Conservation (phyloP, 2,329 filamentous ascomycete species). For the Beauveria rudraprayagi region DNA sequence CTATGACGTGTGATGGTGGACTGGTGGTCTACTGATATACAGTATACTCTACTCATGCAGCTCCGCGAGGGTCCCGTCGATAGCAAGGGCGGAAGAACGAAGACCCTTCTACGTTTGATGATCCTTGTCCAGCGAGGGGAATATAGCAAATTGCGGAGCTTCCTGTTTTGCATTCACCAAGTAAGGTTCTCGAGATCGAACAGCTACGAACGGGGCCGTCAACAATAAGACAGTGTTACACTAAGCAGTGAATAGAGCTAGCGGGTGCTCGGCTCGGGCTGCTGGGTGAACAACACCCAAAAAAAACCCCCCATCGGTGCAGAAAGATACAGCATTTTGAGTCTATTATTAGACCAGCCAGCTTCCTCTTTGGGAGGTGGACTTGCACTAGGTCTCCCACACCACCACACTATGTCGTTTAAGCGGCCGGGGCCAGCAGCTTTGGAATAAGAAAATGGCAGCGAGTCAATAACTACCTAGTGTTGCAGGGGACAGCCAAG, state of each 20-base stretch:
- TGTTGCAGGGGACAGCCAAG: background rate
- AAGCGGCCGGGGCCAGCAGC: constrained; percentile 1
- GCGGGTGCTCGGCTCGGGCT: constrained; percentile 5
- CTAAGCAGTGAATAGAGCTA: background rate
- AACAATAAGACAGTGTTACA: background rate
- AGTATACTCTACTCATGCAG: background rate
- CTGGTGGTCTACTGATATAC: background rate
- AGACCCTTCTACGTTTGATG: background rate
- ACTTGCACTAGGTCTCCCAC: constrained; percentile 11
- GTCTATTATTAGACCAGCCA: constrained; percentile 11
- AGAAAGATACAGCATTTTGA: background rate
- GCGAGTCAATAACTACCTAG: background rate
- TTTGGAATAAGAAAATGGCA: background rate
- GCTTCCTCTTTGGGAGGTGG: constrained; percentile 12
- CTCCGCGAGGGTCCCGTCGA: background rate
- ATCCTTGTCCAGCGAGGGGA: background rate
- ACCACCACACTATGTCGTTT: background rate
- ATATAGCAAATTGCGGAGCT: background rate
- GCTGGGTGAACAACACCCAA: background rate
- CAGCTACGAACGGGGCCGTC: background rate
- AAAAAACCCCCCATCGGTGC: background rate
- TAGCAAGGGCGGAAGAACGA: background rate
- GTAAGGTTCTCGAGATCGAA: background rate
- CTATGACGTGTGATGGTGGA: background rate
- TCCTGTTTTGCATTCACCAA: background rate